Base-by-base conservation (phyloP, 768 basidiomycete genomes). In the Pisolithus albus region DNA sequence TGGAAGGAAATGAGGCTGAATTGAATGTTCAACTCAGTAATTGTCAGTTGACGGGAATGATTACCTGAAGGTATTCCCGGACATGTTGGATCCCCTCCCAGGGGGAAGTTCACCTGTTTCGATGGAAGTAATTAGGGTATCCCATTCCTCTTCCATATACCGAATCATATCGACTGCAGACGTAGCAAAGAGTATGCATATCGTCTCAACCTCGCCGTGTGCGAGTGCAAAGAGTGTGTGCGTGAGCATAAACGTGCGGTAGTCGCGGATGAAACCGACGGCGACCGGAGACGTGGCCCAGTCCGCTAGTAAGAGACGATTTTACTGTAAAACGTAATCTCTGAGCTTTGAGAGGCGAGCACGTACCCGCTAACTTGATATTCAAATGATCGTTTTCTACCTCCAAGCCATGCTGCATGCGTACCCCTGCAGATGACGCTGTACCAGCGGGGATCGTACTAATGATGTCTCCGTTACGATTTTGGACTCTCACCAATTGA, bases 371-470 rank as follows among this genome's bases (percentile, higher is more conserved):
- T 32, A 57, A 28, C 1, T 51, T 39, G 13, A 58, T 58, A 16
- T 54, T 21, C 10, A 28, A 56, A 5, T 51, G 54, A 16, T 60
- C 61, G 34, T 50, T 56, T 15, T 57, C 58, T 1, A 62, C 46
- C 26, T 50, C 45, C 7, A 49, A n/a, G 15, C 42, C 51, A 38
- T 58, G 47, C 46, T 50, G 46, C 59, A 62, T 62, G 1, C 58
- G 61, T 16, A 62, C 38, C 19, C 45, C 50, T 5, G 55, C 55
- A 2, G 52, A 40, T 1, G 60, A 53, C 60, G 56, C 53, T 49
- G 32, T n/a, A 1, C 56, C 55, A 0, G 55, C 32, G 6, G 56
- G 58, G 8, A 54, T 24, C 10, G 26, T 53, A 2, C 38, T 40
- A 21, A 53, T 42, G 0, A 24, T 42, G 8, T 36, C 28, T 23